Base-by-base conservation (phyloP, 176 grass and related monocot species). In the Calamus simplicifolius region DNA sequence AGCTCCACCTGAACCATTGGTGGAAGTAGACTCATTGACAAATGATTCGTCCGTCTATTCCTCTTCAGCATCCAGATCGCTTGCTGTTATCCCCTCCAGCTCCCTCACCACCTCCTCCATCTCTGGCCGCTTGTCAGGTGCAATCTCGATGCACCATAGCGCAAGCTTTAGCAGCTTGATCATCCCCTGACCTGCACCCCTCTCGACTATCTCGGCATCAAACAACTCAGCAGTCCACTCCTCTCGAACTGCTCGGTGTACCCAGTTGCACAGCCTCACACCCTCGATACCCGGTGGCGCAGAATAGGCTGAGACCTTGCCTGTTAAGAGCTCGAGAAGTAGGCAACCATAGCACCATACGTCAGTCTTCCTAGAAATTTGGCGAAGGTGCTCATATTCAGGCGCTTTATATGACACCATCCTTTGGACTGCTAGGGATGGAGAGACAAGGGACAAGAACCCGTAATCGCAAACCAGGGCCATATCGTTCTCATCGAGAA, bases 341-440 rank as follows among this genome's bases (percentile, higher is more conserved):
- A 70, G 68, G 43, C 68, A 70, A 10, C 68, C 68, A 43, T 59
- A 70, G 68, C 56, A 59, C 68, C 68, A 70, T 23, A 70, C 35
- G 56, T 70, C 68, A 16, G 68, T 49, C 31, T 28, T 59, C 23
- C 5, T 27, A 43, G 68, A 70, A 0, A 70, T 12, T 21, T 18
- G 19, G 15, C 43, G 23, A 6, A 0, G 48, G 7, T 59, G 16
- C 52, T 50, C 15, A 35, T 70, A 57, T 8, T 70, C 56, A 4
- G 68, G 68, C 18, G 68, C 50, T 31, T 16, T 59, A 55, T 70
- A 70, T 19, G 54, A 56, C 38, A 59, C 68, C 54, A 59, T 70
- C 56, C 55, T 17, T 4, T n/a, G 38, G 1, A 50, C 55, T 4
- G 55, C 55, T 0, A 70, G 68, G 16, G 55, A 29, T 5, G 68